Percentiles rank a stretch among this genome's conserved stretches.
Evolutionary conservation across 345 rosid species (phyloP).

Genomic region (Raphanus raphanistrum): DNA sequence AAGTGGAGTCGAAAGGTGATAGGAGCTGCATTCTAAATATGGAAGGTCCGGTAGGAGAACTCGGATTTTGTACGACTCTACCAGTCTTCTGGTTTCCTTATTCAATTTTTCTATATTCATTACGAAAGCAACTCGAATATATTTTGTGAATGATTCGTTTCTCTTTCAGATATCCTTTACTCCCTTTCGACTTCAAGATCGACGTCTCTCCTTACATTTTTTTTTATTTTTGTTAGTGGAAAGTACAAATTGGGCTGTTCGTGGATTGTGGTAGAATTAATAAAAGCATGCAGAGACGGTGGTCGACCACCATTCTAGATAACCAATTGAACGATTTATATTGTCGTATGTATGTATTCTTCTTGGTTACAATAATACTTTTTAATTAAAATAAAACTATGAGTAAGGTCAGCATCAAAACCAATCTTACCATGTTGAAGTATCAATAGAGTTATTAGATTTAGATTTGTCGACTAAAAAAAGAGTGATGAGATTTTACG

Average conservation of each 20-base stretch:
- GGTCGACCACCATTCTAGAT: not conserved
- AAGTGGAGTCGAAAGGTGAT: conserved; percentile 36
- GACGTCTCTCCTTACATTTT: conserved; percentile 14
- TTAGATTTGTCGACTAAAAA: too few relatives aligned
- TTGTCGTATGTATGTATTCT: not conserved
- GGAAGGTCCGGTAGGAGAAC: conserved; percentile 27
- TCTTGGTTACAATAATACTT: too few relatives aligned
- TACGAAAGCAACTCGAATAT: conserved; percentile 17
- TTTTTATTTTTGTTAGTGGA: not conserved
- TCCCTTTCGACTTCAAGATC: conserved; percentile 8
- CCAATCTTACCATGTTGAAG: not conserved
- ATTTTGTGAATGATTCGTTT: not conserved
- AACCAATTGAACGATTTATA: not conserved
- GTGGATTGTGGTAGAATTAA: not conserved
- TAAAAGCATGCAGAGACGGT: not conserved
- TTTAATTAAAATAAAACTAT: not conserved
- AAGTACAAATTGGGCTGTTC: not conserved
- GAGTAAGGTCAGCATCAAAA: not conserved
- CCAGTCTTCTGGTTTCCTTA: conserved; percentile 1
- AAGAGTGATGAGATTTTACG: not conserved
- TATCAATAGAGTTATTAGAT: not conserved
- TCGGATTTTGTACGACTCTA: conserved; percentile 34
- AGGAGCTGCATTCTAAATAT: conserved; percentile 21
- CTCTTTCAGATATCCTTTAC: conserved; percentile 9
- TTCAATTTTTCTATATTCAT: conserved; percentile 19